Percentiles rank a stretch among this genome's conserved stretches.
phyloP scores from a whole-genome alignment of 2,329 filamentous ascomycete genomes.

The Neonectria ditissima region DNA sequence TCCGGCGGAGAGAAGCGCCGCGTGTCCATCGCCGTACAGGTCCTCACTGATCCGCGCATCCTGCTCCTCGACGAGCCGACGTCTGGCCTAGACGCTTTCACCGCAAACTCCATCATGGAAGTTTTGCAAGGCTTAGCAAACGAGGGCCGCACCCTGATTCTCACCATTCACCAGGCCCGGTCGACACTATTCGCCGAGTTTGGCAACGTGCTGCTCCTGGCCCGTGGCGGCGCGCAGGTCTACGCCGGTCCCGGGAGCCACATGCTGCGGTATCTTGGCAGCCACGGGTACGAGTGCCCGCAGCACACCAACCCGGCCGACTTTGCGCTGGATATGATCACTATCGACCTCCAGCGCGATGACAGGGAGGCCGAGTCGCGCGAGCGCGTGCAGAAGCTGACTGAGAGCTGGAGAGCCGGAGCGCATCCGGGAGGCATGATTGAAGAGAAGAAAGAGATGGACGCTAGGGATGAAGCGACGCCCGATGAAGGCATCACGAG shows the following conservation, averaged over 20 bases:
- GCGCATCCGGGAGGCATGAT: conserved; percentile 20
- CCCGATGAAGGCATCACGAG: conserved; percentile 1
- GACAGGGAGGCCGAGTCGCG: conserved; percentile 72
- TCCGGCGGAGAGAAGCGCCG: conserved; percentile 83
- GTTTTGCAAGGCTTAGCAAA: conserved; percentile 77
- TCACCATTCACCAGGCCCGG: conserved; percentile 83
- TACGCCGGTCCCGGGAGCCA: conserved; percentile 72
- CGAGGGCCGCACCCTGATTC: conserved; percentile 78
- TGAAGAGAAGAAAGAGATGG: conserved; percentile 46
- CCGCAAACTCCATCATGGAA: conserved; percentile 80
- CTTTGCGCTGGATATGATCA: conserved; percentile 82
- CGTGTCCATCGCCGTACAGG: conserved; percentile 82
- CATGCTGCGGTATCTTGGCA: conserved; percentile 75
- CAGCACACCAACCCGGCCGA: conserved; percentile 80
- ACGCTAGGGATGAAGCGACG: not conserved
- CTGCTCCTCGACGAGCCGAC: conserved; percentile 82
- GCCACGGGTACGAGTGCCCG: conserved; percentile 73
- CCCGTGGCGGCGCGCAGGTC: conserved; percentile 75
- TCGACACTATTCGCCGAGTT: conserved; percentile 80
- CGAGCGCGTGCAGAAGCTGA: conserved; percentile 70
- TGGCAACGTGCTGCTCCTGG: conserved; percentile 77
- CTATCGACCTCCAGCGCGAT: conserved; percentile 77
- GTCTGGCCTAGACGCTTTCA: conserved; percentile 82
- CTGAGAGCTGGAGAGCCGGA: conserved; percentile 66
- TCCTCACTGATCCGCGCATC: conserved; percentile 79